phyloP scores from a whole-genome alignment of 257 asterid genomes.

The Leptodermis oblonga region DNA sequence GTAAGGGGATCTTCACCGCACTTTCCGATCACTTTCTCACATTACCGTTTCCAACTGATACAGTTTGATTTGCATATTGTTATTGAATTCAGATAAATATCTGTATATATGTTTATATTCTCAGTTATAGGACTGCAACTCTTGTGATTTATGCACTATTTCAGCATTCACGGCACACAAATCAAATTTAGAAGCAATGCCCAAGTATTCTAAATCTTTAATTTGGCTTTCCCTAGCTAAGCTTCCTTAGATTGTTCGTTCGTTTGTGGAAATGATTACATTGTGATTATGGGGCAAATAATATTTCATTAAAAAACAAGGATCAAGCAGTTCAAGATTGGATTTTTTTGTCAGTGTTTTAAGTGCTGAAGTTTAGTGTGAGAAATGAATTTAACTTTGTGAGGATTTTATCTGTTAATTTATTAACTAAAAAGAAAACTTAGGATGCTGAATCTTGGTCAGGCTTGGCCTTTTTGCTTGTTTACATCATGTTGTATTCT shows the following conservation, averaged over 20 bases:
- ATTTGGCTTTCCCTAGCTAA: not conserved
- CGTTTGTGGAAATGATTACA: not conserved
- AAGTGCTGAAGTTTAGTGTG: too few species aligned
- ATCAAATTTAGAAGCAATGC: not conserved
- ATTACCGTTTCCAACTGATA: not conserved
- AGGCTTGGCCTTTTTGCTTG: not conserved
- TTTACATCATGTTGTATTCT: not conserved
- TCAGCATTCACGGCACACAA: not conserved
- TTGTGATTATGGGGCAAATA: not conserved
- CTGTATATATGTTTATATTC: not conserved
- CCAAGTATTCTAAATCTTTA: not conserved
- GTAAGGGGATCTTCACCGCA: constrained; percentile 1
- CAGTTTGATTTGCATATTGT: not conserved
- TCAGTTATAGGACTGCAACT: not conserved
- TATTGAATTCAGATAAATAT: not conserved
- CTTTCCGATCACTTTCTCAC: constrained; percentile 3
- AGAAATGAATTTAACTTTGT: not conserved
- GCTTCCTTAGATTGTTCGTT: not conserved
- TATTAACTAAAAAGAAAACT: not conserved
- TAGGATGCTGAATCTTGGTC: not conserved
- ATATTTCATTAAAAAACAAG: not conserved
- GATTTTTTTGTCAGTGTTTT: not conserved
- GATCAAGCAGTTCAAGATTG: not conserved
- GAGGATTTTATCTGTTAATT: too few species aligned
- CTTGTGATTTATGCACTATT: not conserved